Evolutionary conservation across 2,329 filamentous ascomycete genomes (phyloP).

Genomic region (Nakataea oryzae): DNA sequence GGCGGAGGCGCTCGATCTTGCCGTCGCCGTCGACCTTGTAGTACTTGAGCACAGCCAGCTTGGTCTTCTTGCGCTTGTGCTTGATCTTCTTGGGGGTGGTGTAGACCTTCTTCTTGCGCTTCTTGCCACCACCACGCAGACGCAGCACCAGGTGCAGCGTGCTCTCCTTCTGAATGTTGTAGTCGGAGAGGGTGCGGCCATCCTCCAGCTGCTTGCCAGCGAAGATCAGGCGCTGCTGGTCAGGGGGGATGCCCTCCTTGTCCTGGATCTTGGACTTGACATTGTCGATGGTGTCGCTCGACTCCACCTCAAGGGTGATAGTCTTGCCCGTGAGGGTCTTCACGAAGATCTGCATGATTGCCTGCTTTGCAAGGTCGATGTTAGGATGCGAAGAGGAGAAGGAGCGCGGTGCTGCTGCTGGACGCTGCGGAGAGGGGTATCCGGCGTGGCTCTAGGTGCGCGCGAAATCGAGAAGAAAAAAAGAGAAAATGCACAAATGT

Average conservation of each 20-base stretch:
- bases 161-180: conserved; percentile 99
- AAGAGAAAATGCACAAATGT: background rate
- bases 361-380: conserved; percentile 29
- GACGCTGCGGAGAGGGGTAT: background rate
- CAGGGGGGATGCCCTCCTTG: conserved; percentile 99
- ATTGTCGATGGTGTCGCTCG: conserved; percentile 99
- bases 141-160: conserved; percentile 97
- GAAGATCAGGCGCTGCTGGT: conserved; percentile 99
- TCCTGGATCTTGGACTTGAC: conserved; percentile 98
- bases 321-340: conserved; percentile 97
- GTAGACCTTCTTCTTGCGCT: conserved; percentile 99
- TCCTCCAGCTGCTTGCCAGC: conserved; percentile 99
- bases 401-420: background rate
- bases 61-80: conserved; percentile 99
- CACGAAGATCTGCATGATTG: conserved; percentile 70
- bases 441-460: background rate
- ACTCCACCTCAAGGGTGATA: conserved; percentile 99
- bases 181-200: conserved; percentile 96
- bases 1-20: conserved; percentile 98
- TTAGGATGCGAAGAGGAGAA: conserved; percentile 14
- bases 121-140: conserved; percentile 98
- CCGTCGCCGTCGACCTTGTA: conserved; percentile 99
- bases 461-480: background rate
- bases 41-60: conserved; percentile 99
- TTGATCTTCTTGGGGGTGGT: conserved; percentile 99